Evolutionary conservation across 148 eudicot species (phyloP).

Genomic region (Fagopyrum homotropicum): DNA sequence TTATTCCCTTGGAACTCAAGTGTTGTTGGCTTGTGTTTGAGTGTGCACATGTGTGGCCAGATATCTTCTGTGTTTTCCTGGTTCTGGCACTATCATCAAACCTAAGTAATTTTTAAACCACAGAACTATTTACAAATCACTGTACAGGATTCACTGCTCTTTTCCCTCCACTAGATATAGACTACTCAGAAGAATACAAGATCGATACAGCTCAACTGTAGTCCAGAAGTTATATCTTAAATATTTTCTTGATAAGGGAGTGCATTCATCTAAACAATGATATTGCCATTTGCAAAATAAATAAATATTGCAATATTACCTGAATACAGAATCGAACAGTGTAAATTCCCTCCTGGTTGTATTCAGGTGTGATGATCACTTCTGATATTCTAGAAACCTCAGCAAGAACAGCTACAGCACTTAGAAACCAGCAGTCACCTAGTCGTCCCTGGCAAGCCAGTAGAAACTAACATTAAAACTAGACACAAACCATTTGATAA

Average conservation of each 20-base stretch:
- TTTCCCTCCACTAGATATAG: not conserved
- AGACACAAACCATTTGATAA: not conserved
- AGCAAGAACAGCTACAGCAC: conserved; percentile 98
- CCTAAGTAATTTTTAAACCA: no score
- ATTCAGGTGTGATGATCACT: conserved; percentile 90
- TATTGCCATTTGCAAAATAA: not conserved
- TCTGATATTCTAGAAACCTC: conserved; percentile 92
- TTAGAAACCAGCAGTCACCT: conserved; percentile 99
- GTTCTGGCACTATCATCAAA: not conserved
- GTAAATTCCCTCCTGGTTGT: conserved; percentile 93
- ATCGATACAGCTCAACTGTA: not conserved
- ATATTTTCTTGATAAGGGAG: not conserved
- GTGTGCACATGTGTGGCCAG: no score
- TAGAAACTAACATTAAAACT: conserved; percentile 11
- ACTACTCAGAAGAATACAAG: not conserved
- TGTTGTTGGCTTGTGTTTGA: no score
- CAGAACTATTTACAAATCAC: not conserved
- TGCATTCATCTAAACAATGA: not conserved
- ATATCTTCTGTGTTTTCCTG: no score
- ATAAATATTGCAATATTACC: conserved; percentile 30
- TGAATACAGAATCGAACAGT: conserved; percentile 98
- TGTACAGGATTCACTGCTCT: conserved; percentile 1
- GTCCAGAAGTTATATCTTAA: not conserved
- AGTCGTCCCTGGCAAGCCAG: conserved; percentile 66
- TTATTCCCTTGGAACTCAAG: no score